Conservation (phyloP, 441 rosid species). For the Pelargonium citronellum region DNA sequence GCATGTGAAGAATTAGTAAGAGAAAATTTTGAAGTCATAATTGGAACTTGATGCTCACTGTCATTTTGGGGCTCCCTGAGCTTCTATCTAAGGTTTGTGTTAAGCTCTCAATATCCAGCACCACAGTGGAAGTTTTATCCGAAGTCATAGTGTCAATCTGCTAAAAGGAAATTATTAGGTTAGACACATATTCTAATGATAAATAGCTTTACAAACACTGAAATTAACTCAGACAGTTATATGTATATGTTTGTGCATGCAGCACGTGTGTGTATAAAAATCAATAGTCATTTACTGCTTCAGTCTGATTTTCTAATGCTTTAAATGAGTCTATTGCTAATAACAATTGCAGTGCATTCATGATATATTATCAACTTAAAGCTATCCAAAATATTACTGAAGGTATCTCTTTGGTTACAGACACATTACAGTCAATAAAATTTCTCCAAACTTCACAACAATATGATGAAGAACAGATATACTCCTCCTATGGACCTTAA, state of each 20-base stretch:
- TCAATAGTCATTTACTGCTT: neutral
- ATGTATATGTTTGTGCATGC: neutral
- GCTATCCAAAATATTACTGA: neutral
- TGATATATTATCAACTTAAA: neutral
- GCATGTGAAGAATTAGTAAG: neutral
- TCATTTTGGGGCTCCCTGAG: constrained; percentile 9
- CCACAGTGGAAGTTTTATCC: constrained; percentile 2
- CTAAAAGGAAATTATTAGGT: neutral
- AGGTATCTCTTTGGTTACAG: neutral
- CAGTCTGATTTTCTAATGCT: neutral
- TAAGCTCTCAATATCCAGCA: constrained; percentile 1
- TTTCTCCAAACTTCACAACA: neutral
- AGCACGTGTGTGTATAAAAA: neutral
- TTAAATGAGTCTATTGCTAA: neutral
- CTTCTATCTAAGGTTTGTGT: neutral
- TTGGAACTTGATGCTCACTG: constrained; percentile 6
- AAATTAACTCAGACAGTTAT: neutral
- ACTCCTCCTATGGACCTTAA: neutral
- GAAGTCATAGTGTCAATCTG: constrained; percentile 1
- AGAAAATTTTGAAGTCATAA: neutral
- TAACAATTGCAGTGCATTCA: neutral
- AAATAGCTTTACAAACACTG: neutral
- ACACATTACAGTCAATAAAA: neutral
- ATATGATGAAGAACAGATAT: too few species aligned
- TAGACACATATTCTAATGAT: neutral